Evolutionary conservation across 768 basidiomycete species (phyloP).

Genomic region (Naganishia randhawae): DNA sequence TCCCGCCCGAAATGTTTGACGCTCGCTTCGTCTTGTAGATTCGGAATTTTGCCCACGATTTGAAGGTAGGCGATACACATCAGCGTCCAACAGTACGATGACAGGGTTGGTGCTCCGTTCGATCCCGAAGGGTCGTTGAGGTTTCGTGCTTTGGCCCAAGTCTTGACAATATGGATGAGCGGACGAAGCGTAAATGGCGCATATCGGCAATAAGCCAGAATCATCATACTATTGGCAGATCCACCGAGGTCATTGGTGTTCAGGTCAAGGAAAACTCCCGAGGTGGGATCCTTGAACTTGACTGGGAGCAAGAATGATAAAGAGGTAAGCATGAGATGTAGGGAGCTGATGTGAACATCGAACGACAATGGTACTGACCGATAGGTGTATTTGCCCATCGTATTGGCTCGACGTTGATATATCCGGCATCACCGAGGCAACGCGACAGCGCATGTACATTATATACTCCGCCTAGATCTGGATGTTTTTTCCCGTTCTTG

Average conservation of each 20-base stretch:
- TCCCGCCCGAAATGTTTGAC: slow-evolving; percentile 30
- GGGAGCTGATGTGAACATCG: background rate
- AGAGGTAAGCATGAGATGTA: background rate
- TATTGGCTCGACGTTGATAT: slow-evolving; percentile 35
- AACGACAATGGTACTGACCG: slow-evolving; percentile 18
- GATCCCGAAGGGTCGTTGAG: slow-evolving; percentile 46
- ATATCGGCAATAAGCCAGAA: slow-evolving; percentile 43
- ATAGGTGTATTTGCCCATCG: slow-evolving; percentile 43
- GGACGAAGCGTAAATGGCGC: slow-evolving; percentile 47
- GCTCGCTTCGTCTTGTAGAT: slow-evolving; percentile 38
- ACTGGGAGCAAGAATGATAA: slow-evolving; percentile 1
- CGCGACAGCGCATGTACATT: slow-evolving; percentile 28
- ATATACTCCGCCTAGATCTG: slow-evolving; percentile 25
- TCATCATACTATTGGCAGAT: slow-evolving; percentile 44
- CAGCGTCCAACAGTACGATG: slow-evolving; percentile 45
- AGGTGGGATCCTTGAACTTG: slow-evolving; percentile 39
- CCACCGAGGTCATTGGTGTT: slow-evolving; percentile 46
- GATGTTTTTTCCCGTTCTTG: slow-evolving; percentile 1
- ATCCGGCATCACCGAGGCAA: slow-evolving; percentile 24
- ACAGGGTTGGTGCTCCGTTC: slow-evolving; percentile 41
- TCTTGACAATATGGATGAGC: slow-evolving; percentile 45
- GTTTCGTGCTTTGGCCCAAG: slow-evolving; percentile 40
- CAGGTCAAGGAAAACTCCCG: slow-evolving; percentile 38
- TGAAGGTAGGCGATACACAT: slow-evolving; percentile 50
- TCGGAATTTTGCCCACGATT: slow-evolving; percentile 39